Conservation (phyloP, 2,329 filamentous ascomycete genomes). For the Exophiala oligosperma region DNA sequence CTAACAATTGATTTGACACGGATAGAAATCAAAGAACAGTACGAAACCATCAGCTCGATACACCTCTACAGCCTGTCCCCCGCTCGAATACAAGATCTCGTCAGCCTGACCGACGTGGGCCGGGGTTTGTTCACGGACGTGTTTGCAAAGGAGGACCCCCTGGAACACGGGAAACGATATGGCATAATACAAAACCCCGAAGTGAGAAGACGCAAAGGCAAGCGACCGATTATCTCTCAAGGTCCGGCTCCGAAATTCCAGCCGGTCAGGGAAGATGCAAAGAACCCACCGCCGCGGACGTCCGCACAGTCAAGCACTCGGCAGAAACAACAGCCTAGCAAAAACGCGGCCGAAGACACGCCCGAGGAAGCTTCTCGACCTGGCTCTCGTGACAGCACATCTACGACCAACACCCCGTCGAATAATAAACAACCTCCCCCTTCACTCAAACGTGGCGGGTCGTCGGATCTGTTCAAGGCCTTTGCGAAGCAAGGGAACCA, state of each 20-base stretch:
- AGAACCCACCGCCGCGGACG: neutral
- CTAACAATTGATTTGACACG: too few species aligned
- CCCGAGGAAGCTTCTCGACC: constrained; percentile 31
- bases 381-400: constrained; percentile 29
- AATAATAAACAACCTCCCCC: constrained; percentile 39
- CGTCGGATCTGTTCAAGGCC: constrained; percentile 29
- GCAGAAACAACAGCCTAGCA: constrained; percentile 4
- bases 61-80: constrained; percentile 85
- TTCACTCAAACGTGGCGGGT: constrained; percentile 35
- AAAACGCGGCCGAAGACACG: constrained; percentile 5
- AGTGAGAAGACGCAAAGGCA: constrained; percentile 55
- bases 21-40: constrained; percentile 65
- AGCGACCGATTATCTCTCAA: constrained; percentile 34
- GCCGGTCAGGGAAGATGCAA: constrained; percentile 29
- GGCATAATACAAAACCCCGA: constrained; percentile 74
- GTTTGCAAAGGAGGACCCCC: constrained; percentile 58
- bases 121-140: constrained; percentile 59
- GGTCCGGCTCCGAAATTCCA: constrained; percentile 31
- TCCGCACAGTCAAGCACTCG: neutral
- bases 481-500: constrained; percentile 27
- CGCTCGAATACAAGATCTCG: constrained; percentile 68
- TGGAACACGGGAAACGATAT: constrained; percentile 61
- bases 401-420: constrained; percentile 37
- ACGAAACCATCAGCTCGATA: constrained; percentile 72
- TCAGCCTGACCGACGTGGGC: constrained; percentile 69